Evolutionary conservation across 768 basidiomycete species (phyloP).

Genomic region (Leccinum longicurvipes): DNA sequence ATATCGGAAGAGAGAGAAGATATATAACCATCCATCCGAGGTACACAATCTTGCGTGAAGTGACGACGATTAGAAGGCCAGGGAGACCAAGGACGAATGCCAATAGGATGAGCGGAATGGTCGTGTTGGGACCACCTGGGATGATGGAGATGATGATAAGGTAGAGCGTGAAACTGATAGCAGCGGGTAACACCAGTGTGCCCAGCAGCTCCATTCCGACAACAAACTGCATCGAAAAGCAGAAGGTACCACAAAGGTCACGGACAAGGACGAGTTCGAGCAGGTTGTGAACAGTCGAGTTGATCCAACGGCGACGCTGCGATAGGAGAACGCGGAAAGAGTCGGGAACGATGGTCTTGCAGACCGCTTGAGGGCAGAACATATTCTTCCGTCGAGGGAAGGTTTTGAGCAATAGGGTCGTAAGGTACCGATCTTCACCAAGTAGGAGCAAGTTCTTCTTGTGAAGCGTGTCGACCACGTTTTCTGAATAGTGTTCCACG

Average conservation of each 20-base stretch:
- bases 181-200: constrained; percentile 94
- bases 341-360: constrained; percentile 98
- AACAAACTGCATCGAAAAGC: constrained; percentile 99
- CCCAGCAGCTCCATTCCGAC: constrained; percentile 98
- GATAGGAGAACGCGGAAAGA: constrained; percentile 91
- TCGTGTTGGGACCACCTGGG: constrained; percentile 70
- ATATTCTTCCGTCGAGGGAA: constrained; percentile 99
- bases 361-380: constrained; percentile 98
- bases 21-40: constrained; percentile 98
- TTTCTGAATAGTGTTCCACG: constrained; percentile 98
- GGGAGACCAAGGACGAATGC: constrained; percentile 95
- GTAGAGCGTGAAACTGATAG: constrained; percentile 95
- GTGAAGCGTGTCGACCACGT: constrained; percentile 98
- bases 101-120: constrained; percentile 89
- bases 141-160: constrained; percentile 87
- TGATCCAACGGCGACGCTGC: constrained; percentile 99
- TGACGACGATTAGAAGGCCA: constrained; percentile 92
- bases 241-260: constrained; percentile 99
- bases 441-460: constrained; percentile 98
- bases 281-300: constrained; percentile 97
- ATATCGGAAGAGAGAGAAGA: constrained; percentile 87
- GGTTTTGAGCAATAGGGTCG: constrained; percentile 96
- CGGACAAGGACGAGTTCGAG: constrained; percentile 93
- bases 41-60: constrained; percentile 90
- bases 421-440: constrained; percentile 98